Evolutionary conservation across 352 stramenopile genomes (phyloP).

Genomic region (Pilasporangium apinafurcum): DNA sequence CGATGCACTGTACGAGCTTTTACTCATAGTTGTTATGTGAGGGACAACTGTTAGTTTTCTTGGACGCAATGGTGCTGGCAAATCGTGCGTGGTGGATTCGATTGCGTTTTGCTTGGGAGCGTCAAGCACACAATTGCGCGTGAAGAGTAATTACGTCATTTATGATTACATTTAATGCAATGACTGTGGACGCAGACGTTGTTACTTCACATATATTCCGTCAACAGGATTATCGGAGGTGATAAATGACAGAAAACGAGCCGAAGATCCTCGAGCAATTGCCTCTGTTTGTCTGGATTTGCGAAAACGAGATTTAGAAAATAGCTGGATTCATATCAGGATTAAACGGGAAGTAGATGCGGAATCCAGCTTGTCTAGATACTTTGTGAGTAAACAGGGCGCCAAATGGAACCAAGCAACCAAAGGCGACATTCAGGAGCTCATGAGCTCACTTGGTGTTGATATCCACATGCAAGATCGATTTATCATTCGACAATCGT

Average conservation of each 20-base stretch:
- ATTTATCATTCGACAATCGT: constrained; percentile 4
- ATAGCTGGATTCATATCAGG: too few species aligned
- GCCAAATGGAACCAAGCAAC: too few species aligned
- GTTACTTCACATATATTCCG: neutral
- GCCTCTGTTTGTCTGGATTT: too few species aligned
- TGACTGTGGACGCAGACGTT: neutral
- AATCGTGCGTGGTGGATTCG: constrained; percentile 4
- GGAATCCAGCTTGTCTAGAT: neutral
- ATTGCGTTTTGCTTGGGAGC: constrained; percentile 3
- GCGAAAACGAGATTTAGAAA: too few species aligned
- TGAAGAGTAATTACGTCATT: neutral
- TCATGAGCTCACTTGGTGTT: neutral
- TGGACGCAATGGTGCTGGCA: constrained; percentile 3
- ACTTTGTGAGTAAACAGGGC: too few species aligned
- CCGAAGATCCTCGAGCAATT: too few species aligned
- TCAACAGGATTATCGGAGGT: too few species aligned
- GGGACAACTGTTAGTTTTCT: neutral
- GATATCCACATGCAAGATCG: neutral
- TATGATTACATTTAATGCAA: neutral
- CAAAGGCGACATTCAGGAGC: neutral
- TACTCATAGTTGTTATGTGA: too few species aligned
- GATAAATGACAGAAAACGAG: too few species aligned
- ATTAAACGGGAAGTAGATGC: too few species aligned
- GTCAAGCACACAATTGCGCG: neutral
- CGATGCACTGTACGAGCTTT: too few species aligned